Conservation (phyloP, 257 asterid genomes). For the Solanum paucissectum region DNA sequence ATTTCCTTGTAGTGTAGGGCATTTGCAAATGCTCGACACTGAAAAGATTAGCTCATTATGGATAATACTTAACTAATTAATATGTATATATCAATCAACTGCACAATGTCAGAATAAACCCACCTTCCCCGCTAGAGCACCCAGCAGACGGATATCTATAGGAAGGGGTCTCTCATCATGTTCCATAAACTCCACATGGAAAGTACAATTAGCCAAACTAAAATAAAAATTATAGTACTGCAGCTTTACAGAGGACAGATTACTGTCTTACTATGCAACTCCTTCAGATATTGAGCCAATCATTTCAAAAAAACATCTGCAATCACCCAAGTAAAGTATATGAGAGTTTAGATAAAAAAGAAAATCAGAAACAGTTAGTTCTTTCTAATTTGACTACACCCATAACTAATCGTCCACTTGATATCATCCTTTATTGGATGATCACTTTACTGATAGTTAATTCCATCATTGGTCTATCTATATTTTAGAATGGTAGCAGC, state of each 20-base stretch:
- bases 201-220: neutral
- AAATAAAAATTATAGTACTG: neutral
- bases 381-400: too few relatives aligned
- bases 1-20: slow-evolving; percentile 95
- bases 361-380: too few relatives aligned
- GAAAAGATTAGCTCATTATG: slow-evolving; percentile 19
- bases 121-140: slow-evolving; percentile 97
- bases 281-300: neutral
- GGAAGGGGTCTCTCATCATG: slow-evolving; percentile 94
- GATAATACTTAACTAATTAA: neutral
- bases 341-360: too few relatives aligned
- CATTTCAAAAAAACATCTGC: too few relatives aligned
- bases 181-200: slow-evolving; percentile 98
- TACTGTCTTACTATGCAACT: neutral
- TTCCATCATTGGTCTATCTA: too few relatives aligned
- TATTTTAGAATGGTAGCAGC: too few relatives aligned
- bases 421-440: too few relatives aligned
- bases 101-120: slow-evolving; percentile 5
- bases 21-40: slow-evolving; percentile 98
- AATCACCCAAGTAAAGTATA: too few relatives aligned
- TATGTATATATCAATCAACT: neutral
- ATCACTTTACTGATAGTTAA: too few relatives aligned
- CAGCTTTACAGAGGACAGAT: neutral
- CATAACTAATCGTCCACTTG: too few relatives aligned
- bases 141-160: slow-evolving; percentile 86